Base-by-base conservation (phyloP, 305 asterid genomes). In the Fraxinus angustifolia region DNA sequence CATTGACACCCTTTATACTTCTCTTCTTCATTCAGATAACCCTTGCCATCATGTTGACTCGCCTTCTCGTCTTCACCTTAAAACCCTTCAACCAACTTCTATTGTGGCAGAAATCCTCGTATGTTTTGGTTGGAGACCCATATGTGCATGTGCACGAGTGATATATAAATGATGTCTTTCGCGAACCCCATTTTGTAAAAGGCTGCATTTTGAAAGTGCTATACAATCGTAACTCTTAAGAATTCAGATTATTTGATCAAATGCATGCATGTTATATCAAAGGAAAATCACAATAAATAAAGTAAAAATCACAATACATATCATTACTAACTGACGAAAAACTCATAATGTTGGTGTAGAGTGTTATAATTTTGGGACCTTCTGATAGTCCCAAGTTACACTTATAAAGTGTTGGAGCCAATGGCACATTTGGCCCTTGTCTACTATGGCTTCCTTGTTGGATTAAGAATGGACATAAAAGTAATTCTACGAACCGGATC, bases 331-430 rank as follows among this genome's bases (percentile, higher is more conserved):
- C 48, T 75, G 38, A 42, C 21, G 31, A 48, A 53, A 48, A 42
- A 4, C 36, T 65, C 50, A 65, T 79, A 12, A 21, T 79, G 19
- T 34, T 3, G 17, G 21, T 80, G 86, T 81, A 95, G 99, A 89
- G 94, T 3, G 99, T 97, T 50, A 83, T 94, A 83, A 75, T 96
- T 50, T 65, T 93, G 74, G 97, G 99, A 35, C 98, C 99, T 11
- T 88, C 21, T 82, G 21, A 0, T 91, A 10, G 94, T 92, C 87
- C 98, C 98, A 21, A 87, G 79, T 74, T 96, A 88, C 71, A 87
- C 93, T 8, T 90, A 91, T 87, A 84, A 79, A 74, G 82, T 90
- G 8, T 68, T 96, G 74, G 98, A 96, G 91, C 97, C 97, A 53
- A 89, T 96, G 92, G 97, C 97, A 28, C 99, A 96, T 73, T 76